Evolutionary conservation across 441 rosid species (phyloP).

Genomic region (Cnidoscolus chayamansa): DNA sequence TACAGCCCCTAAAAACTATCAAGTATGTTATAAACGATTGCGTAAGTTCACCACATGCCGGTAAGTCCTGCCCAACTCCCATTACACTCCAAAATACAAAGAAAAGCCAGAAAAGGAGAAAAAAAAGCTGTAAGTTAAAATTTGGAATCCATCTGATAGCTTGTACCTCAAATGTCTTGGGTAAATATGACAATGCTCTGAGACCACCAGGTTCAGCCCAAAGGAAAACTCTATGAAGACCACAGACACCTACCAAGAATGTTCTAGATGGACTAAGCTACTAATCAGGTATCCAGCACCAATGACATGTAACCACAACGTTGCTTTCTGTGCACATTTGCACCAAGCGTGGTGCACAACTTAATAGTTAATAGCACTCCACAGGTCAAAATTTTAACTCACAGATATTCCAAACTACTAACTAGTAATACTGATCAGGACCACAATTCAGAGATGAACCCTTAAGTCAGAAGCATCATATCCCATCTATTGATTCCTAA

Average conservation of each 20-base stretch:
- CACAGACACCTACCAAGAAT: background rate
- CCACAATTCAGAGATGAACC: background rate
- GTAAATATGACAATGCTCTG: background rate
- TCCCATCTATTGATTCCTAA: background rate
- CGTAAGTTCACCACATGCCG: background rate
- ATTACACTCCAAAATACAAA: too few species aligned
- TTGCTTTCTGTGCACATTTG: background rate
- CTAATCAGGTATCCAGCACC: background rate
- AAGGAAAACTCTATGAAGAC: background rate
- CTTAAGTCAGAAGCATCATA: background rate
- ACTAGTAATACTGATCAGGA: background rate
- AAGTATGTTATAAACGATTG: background rate
- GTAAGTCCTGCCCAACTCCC: background rate
- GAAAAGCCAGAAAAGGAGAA: background rate
- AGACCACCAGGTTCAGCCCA: background rate
- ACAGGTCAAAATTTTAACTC: background rate
- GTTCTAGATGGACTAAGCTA: background rate
- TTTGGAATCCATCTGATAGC: background rate
- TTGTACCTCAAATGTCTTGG: background rate
- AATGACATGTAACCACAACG: background rate
- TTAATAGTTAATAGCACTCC: background rate
- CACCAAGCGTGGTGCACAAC: background rate
- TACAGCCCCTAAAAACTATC: background rate
- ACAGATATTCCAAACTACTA: background rate
- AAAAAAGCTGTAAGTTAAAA: background rate